Base-by-base conservation (phyloP, 768 basidiomycete species). In the Botryobasidium botryosum region DNA sequence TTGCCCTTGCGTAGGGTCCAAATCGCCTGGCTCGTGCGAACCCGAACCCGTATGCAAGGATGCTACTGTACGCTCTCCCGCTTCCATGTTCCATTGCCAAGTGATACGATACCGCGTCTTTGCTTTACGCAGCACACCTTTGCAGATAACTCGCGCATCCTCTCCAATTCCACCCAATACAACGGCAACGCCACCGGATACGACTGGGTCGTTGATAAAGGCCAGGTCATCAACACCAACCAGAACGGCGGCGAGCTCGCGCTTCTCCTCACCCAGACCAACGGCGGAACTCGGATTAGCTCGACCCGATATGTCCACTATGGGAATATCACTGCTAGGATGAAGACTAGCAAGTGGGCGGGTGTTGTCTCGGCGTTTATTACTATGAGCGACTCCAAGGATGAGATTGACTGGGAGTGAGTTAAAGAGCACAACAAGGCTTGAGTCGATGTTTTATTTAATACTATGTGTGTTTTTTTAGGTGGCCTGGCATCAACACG, bases 381-480 rank as follows among this genome's bases (percentile, higher is more conserved):
- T 43, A 50, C 45, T n/a, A 50, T 47, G 46, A 51, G 45, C 7
- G 50, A 50, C 33, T 41, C 48, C 4, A 45, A 45, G 18, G 50
- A 84, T 55, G 84, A 86, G 57, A 81, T 87, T 42, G 83, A 87
- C 51, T 85, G 84, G 82, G 82, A 85, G 57, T 86, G 77, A 35
- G 47, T 35, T 6, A 26, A 1, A 3, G 8, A 25, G 13, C 7
- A 17, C 33, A 7, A 7, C 23, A 5, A 23, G 3, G 10, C 5
- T 17, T 31, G 18, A 17, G 4, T 5, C 18, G 21, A 21, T 26
- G 5, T 18, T 10, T 33, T 52, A 57, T 45, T 36, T 12, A 10
- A 39, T 21, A 39, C 37, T 33, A 39, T 39, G 12, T 8, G 13
- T 24, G 37, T 21, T 21, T 39, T 27, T 23, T 21, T 24, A 50